Conservation (phyloP, 192 early-diverging fungal genomes). For the Linnemannia zychae region DNA sequence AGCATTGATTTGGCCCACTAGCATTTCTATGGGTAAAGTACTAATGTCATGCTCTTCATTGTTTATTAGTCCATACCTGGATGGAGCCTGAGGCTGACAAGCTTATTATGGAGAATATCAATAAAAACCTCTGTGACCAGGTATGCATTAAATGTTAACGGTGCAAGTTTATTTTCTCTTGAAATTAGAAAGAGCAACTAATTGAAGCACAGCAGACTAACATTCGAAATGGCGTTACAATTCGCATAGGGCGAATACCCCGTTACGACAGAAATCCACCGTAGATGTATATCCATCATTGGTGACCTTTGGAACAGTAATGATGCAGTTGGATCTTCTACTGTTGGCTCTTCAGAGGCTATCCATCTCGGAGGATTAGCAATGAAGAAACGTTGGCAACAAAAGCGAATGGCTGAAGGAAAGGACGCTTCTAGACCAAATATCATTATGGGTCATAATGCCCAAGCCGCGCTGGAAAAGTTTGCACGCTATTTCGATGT, state of each 20-base stretch:
- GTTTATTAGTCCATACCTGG: constrained; percentile 53
- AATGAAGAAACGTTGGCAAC: constrained; percentile 84
- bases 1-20: constrained; percentile 32
- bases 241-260: constrained; percentile 59
- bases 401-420: constrained; percentile 66
- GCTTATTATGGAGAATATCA: constrained; percentile 78
- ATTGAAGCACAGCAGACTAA: neutral
- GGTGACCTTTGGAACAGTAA: constrained; percentile 18
- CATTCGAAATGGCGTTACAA: constrained; percentile 17
- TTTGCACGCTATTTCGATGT: constrained; percentile 73
- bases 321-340: constrained; percentile 75
- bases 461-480: constrained; percentile 68
- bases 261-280: constrained; percentile 55
- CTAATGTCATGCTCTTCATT: neutral
- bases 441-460: constrained; percentile 79
- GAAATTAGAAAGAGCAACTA: no score
- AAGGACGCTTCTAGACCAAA: constrained; percentile 79
- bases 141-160: neutral
- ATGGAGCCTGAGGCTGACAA: constrained; percentile 86
- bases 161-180: neutral
- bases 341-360: constrained; percentile 84
- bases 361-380: constrained; percentile 84
- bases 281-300: constrained; percentile 36
- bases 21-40: neutral
- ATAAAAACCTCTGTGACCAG: constrained; percentile 73